Evolutionary conservation across 2,329 filamentous ascomycete genomes (phyloP), one percentile per base, ranked within the genome.

Genomic region (Monosporascus ibericus): DNA sequence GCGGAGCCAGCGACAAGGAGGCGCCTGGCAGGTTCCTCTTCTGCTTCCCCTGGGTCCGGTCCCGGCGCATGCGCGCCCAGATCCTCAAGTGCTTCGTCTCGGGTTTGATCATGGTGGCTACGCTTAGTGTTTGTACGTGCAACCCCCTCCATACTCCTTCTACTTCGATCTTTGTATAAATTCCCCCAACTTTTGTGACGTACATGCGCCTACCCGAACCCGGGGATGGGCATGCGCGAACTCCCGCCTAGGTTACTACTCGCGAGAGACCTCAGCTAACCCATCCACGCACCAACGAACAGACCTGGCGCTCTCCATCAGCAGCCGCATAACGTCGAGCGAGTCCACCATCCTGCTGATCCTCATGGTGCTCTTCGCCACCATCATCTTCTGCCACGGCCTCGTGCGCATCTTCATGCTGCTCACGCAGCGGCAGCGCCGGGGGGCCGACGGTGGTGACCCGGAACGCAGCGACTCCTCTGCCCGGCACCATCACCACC

Each of bases 301-400:
- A 94, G 90, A 94, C 66, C 79, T 95, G 58, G 81, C 81, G 5
- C 79, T 95, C 44, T 81, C 84, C 20, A 75, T 91, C 44, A 85
- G 86, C 3, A 77, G 82, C 55, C 80, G 80, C 40, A 76, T 83
- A 55, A 74, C 80, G 48, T 81, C 80, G 42, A 82, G 82, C 66
- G 87, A 90, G 68, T 86, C 95, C 63, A 88, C 90, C 62, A 82
- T 95, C 54, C 75, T 95, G 50, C 78, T 95, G 54, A 85, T 95
- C 52, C 77, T 96, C 50, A 77, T 92, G 58, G 85, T 95, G 52
- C 72, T 95, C 49, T 74, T 86, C 49, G 79, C 86, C 36, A 85
- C 86, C 2, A 82, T 92, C 58, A 84, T 95, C 70, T 94, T 95
- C 75, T 87, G 84, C 63, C 89, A 95, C 69, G 82, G 85, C 42